Percentiles rank a stretch among this genome's conserved stretches.
Evolutionary conservation across 164 flowering plant species (phyloP).

Genomic region (Vitis amurensis): DNA sequence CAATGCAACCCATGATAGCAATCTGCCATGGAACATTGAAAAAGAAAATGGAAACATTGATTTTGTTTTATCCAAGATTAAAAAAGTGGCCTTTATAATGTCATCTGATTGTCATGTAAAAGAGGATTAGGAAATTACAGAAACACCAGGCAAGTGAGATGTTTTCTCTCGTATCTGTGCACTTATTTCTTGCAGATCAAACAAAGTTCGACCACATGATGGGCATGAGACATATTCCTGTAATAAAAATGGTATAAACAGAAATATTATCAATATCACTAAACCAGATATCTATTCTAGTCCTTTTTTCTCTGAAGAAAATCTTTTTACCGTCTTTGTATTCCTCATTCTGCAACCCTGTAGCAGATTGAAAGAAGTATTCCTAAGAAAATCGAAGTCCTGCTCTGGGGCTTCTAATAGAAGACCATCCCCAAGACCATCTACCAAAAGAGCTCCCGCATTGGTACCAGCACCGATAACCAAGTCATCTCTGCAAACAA

Average conservation of each 20-base stretch:
- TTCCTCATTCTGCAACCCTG: constrained; percentile 99
- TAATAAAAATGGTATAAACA: constrained; percentile 8
- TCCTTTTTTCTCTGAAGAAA: neutral
- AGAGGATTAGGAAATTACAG: constrained; percentile 46
- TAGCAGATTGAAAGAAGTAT: constrained; percentile 91
- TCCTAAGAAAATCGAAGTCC: constrained; percentile 84
- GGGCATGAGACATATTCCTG: constrained; percentile 99
- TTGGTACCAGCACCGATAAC: constrained; percentile 88
- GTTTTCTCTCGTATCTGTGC: constrained; percentile 95
- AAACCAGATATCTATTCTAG: neutral
- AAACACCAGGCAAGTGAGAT: constrained; percentile 95
- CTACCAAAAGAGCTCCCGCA: constrained; percentile 92
- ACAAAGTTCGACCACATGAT: constrained; percentile 93
- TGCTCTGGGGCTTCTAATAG: constrained; percentile 83
- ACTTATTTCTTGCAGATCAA: constrained; percentile 96
- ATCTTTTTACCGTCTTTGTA: constrained; percentile 76
- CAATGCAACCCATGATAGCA: constrained; percentile 99
- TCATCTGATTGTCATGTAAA: neutral
- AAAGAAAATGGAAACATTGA: neutral
- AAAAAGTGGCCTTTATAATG: neutral
- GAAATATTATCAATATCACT: neutral
- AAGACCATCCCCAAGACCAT: constrained; percentile 96
- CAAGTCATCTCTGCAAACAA: constrained; percentile 72
- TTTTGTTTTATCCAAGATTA: neutral
- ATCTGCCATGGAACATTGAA: constrained; percentile 46